Evolutionary conservation across 305 asterid species (phyloP).

Genomic region (Solanum hybrid): DNA sequence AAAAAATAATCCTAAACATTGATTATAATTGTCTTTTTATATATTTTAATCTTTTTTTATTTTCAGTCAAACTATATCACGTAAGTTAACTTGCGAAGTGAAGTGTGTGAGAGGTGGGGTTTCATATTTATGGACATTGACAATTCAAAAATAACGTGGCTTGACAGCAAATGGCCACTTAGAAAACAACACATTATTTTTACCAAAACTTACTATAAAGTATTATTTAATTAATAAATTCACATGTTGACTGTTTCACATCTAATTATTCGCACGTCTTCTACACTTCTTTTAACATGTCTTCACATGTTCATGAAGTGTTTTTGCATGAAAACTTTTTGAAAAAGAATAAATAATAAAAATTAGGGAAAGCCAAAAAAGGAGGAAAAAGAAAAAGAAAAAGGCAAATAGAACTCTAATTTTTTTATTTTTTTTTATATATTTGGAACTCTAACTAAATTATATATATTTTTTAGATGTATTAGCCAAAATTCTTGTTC

Average conservation of each 20-base stretch:
- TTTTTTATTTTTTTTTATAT: too few species aligned
- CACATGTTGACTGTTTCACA: conserved; percentile 17
- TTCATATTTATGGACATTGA: background rate
- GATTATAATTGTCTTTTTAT: too few species aligned
- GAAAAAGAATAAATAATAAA: background rate
- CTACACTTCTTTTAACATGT: background rate
- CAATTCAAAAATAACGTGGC: conserved; percentile 20
- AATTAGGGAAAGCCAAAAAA: background rate
- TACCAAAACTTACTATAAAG: background rate
- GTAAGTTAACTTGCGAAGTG: too few species aligned
- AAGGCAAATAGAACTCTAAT: background rate
- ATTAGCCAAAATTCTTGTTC: background rate
- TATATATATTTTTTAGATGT: background rate
- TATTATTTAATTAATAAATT: background rate
- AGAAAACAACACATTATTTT: background rate
- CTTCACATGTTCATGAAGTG: conserved; percentile 4
- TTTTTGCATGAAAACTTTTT: background rate
- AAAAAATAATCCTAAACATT: too few species aligned
- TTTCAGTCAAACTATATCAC: fast-evolving
- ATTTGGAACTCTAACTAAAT: background rate
- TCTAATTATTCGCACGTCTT: conserved; percentile 3
- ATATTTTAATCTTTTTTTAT: too few species aligned
- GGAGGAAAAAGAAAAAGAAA: too few species aligned
- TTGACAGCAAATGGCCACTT: conserved; percentile 26
- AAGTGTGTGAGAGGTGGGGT: background rate